These are phyloP conservation scores for Lachancea sp. DNA, from an alignment of 805 yeast genomes.

Conservation along the genomic window DNA sequence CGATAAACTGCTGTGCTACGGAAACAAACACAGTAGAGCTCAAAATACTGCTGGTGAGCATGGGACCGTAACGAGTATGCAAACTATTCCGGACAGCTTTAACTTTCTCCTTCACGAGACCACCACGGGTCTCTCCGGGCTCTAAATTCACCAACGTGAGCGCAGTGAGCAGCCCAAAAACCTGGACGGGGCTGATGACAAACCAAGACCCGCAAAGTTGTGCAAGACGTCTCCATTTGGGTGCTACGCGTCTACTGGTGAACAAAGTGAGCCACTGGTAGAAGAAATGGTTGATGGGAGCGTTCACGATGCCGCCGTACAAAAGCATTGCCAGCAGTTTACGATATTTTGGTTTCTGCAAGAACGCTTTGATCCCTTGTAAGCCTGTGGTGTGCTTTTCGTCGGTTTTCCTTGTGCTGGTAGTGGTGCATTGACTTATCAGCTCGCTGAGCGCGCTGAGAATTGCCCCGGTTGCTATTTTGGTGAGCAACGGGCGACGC, in stretches of 20 bases:
- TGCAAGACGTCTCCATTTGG: constrained; percentile 13
- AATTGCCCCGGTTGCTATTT: constrained; percentile 17
- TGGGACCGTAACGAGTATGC: constrained; percentile 9
- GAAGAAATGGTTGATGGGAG: constrained; percentile 22
- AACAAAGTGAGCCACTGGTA: constrained; percentile 15
- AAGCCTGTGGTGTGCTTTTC: background rate
- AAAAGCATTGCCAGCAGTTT: constrained; percentile 16
- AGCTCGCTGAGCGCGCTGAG: constrained; percentile 18
- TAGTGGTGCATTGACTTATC: constrained; percentile 14
- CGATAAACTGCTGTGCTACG: constrained; percentile 17
- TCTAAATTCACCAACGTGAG: constrained; percentile 15
- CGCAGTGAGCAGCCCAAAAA: constrained; percentile 14
- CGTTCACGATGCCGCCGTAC: constrained; percentile 21
- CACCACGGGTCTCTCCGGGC: background rate
- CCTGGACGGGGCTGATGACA: constrained; percentile 20
- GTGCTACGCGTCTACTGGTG: constrained; percentile 10
- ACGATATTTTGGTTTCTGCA: constrained; percentile 9
- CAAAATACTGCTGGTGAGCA: constrained; percentile 18
- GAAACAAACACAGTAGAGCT: constrained; percentile 18
- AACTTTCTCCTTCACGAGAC: background rate
- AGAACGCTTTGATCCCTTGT: constrained; percentile 2
- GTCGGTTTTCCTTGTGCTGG: background rate
- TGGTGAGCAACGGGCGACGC: constrained; percentile 15
- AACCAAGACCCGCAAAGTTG: constrained; percentile 18
- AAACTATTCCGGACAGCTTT: constrained; percentile 7